Evolutionary conservation across 129 eudicot genomes (phyloP), one percentile per base, ranked within the genome.

Genomic region (Apium graveolens): DNA sequence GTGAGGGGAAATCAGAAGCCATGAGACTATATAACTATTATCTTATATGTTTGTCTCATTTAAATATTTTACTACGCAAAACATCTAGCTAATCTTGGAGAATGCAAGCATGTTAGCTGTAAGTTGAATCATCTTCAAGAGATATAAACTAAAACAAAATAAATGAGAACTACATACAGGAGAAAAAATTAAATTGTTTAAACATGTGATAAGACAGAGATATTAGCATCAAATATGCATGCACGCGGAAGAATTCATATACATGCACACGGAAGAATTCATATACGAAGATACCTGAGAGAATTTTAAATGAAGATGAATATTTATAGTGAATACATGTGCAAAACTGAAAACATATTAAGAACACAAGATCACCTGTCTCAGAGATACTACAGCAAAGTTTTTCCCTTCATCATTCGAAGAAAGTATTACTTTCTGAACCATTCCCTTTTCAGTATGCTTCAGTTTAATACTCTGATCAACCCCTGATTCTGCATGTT

Each of bases 361-460:
- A 29, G 20, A 29, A 66, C 10, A 32, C 27, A 73, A 81, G 73
- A 20, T 80, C 74, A 91, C 97, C 97, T 94, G 98, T 88, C 98
- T 88, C 57, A 94, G 77, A 37, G 96, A 91, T 57, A 94, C 97
- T 29, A 87, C 93, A 57, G 96, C 98, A 35, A 91, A 94, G 84
- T 89, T 91, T 81, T 91, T 91, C 3, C 96, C 98, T 26, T 91
- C 98, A 42, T 94, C 98, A 48, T 94, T 94, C 10, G 98, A 93
- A 16, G 97, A 90, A 29, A 94, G 82, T 14, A 90, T 85, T 43
- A 94, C 97, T 69, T 90, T 94, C 79, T 94, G 98, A 53, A 94
- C 98, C 82, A 93, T 88, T n/a, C 97, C 98, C 76, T 86, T 87
- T 81, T 94, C 98, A 10, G 96, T 91, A 68, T 94, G 96, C 85